Base-by-base conservation (phyloP, 2,329 filamentous ascomycete genomes). In the Trichoderma polysporum region DNA sequence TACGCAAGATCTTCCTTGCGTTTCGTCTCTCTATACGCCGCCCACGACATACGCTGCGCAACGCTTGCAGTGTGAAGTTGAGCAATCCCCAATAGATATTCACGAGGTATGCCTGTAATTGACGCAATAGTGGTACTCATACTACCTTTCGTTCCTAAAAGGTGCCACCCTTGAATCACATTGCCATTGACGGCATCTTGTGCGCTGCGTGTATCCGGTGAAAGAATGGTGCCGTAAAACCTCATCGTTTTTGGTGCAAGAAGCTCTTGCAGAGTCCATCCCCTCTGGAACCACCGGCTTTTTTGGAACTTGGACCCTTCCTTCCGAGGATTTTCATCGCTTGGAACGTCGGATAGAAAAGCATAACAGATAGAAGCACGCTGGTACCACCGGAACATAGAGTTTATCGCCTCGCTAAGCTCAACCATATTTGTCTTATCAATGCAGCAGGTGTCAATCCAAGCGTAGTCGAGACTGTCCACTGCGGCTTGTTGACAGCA, bases 91-190 rank as follows among this genome's bases (percentile, higher is more conserved):
- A 70, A 33, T 2, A 72, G 41, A 17, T 58, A 70, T 3, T 31
- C 47, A 29, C 45, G 62, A 2, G 69, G 68, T 29, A 79, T 76
- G 0, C 73, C 70, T 4, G 77, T 79, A 39, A 76, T 71, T 9
- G 66, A 60, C 4, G 71, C 69, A 13, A 79, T 68, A 53, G 64
- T 13, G 70, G 71, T 17, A 39, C 68, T 60, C 27, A 71, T 58
- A 12, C 29, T 31, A 6, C 25, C 19, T 61, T 68, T 67, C 0
- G 59, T 66, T 4, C 69, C 71, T 0, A 71, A 19, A 2, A 2
- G 7, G 3, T 15, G 31, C 73, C 71, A 74, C 5, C 7, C 15
- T 1, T 12, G 19, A 22, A 22, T 3, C 7, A 2, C n/a, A 47
- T 47, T 19, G n/a, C 41, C 41, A 22, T 47, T 22, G 8, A 22